These are phyloP conservation scores for Grosmannia huntii DNA, from an alignment of 2,329 filamentous ascomycete species.

Conservation along the genomic window DNA sequence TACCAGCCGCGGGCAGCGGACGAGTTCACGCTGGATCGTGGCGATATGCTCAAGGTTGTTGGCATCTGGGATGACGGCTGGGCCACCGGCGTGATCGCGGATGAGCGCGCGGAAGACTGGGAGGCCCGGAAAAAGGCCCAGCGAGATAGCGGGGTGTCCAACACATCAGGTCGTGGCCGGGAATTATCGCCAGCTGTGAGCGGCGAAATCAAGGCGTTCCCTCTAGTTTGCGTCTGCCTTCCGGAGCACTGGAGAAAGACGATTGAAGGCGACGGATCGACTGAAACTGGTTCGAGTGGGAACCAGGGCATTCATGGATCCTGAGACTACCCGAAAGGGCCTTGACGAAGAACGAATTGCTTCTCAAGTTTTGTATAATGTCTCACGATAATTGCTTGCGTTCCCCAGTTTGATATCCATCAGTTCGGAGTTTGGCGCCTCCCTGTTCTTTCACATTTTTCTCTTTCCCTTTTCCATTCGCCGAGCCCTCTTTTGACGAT, in stretches of 20 bases:
- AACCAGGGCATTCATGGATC: slow-evolving; percentile 17
- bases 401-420: slow-evolving; percentile 15
- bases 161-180: slow-evolving; percentile 50
- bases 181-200: slow-evolving; percentile 49
- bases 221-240: slow-evolving; percentile 87
- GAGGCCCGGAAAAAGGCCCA: slow-evolving; percentile 63
- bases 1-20: slow-evolving; percentile 90
- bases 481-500: not conserved
- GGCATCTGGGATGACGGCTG: slow-evolving; percentile 99
- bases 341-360: slow-evolving; percentile 12
- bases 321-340: slow-evolving; percentile 11
- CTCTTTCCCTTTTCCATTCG: slow-evolving; percentile 1
- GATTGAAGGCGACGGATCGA: slow-evolving; percentile 75
- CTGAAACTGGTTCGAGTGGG: slow-evolving; percentile 44
- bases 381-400: slow-evolving; percentile 16
- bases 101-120: slow-evolving; percentile 81
- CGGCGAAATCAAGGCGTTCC: slow-evolving; percentile 95
- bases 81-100: slow-evolving; percentile 81
- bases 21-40: slow-evolving; percentile 84
- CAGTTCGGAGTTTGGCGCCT: slow-evolving; percentile 17
- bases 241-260: slow-evolving; percentile 96
- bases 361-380: slow-evolving; percentile 17
- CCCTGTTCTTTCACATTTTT: not conserved
- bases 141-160: slow-evolving; percentile 86
- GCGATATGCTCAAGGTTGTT: slow-evolving; percentile 95